Percentiles rank a stretch among this genome's conserved stretches.
Evolutionary conservation across 1,284 basidiomycete genomes (phyloP).

Genomic region (Volvariella volvacea): DNA sequence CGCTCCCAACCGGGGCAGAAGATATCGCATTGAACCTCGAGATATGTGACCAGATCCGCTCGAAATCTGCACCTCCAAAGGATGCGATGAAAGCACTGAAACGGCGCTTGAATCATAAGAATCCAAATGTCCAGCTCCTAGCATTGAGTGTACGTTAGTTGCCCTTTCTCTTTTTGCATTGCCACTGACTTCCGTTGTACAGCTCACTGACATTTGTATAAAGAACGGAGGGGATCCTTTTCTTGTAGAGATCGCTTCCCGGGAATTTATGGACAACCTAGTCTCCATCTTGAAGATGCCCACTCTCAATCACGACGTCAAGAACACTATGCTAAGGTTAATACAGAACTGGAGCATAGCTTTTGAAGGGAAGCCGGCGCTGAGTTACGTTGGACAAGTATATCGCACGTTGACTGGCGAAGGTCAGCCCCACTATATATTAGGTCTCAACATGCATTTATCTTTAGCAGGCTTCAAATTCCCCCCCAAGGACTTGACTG

Average conservation of each 20-base stretch:
- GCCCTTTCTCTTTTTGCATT: background rate
- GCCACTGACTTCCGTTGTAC: background rate
- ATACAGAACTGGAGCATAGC: constrained; percentile 93
- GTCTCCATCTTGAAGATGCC: constrained; percentile 77
- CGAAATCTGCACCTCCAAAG: constrained; percentile 82
- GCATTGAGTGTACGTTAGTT: constrained; percentile 66
- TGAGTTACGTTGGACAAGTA: constrained; percentile 72
- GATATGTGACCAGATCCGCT: constrained; percentile 94
- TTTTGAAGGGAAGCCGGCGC: constrained; percentile 76
- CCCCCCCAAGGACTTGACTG: constrained; percentile 69
- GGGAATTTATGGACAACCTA: constrained; percentile 92
- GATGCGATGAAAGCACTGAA: constrained; percentile 89
- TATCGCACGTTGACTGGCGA: constrained; percentile 75
- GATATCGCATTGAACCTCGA: constrained; percentile 94
- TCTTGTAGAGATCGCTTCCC: constrained; percentile 74
- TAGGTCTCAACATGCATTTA: no score
- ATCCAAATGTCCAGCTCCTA: constrained; percentile 92
- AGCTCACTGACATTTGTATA: constrained; percentile 91
- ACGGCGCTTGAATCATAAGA: constrained; percentile 85
- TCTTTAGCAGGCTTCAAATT: constrained; percentile 82
- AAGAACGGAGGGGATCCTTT: constrained; percentile 98
- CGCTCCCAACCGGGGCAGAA: constrained; percentile 74
- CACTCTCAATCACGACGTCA: constrained; percentile 75
- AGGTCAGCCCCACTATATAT: constrained; percentile 43
- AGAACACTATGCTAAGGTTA: constrained; percentile 70